These are phyloP conservation scores for Aspergillus texensis DNA, from an alignment of 2,329 filamentous ascomycete species.

Conservation along the genomic window DNA sequence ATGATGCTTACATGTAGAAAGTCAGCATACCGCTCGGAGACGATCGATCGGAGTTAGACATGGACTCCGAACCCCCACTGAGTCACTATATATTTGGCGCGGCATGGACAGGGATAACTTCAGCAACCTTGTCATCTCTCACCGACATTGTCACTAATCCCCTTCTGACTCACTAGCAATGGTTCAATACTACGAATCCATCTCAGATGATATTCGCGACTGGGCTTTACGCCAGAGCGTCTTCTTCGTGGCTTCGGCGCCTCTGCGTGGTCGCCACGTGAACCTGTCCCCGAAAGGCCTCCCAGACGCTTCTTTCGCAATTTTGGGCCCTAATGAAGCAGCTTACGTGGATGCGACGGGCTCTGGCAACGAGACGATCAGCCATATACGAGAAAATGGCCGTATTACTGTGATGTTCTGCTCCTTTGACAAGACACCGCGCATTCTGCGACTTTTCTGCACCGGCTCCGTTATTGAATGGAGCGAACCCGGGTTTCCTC, in stretches of 20 bases:
- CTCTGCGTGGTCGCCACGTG: slow-evolving; percentile 67
- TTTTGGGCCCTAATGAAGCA: slow-evolving; percentile 61
- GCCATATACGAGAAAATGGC: slow-evolving; percentile 75
- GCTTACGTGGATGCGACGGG: slow-evolving; percentile 76
- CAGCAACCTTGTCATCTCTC: not conserved
- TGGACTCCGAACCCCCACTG: not conserved
- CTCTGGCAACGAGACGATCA: slow-evolving; percentile 74
- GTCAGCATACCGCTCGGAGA: not conserved
- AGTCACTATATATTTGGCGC: not conserved
- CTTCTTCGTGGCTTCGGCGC: slow-evolving; percentile 76
- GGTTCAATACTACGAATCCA: slow-evolving; percentile 61
- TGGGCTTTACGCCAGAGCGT: slow-evolving; percentile 71
- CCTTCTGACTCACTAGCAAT: slow-evolving; percentile 41
- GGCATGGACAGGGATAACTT: not conserved
- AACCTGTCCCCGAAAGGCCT: slow-evolving; percentile 78
- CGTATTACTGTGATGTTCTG: slow-evolving; percentile 75
- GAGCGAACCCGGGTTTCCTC: slow-evolving; percentile 54
- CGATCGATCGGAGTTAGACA: not conserved
- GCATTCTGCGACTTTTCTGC: slow-evolving; percentile 68
- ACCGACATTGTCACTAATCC: not conserved
- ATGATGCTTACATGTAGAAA: not conserved
- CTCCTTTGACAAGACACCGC: slow-evolving; percentile 61
- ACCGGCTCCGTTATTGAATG: slow-evolving; percentile 62
- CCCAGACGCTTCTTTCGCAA: slow-evolving; percentile 62
- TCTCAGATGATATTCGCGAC: slow-evolving; percentile 58